Percentiles rank a stretch among this genome's conserved stretches.
These are phyloP conservation scores for Angomonas desouzai DNA, from an alignment of 208 protist genomes.

Conservation along the genomic window DNA sequence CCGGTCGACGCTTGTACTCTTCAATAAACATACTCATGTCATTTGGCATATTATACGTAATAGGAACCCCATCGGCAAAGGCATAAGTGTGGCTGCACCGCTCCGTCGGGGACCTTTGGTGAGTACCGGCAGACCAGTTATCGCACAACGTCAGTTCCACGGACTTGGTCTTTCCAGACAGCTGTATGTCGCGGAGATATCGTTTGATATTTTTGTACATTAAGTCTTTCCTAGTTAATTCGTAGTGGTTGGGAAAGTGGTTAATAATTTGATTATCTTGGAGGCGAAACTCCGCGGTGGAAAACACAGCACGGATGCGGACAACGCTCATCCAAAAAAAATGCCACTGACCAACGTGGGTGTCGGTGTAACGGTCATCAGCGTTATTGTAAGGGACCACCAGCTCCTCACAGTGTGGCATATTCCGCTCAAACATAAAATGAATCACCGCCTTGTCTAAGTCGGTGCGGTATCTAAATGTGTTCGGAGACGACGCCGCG, in stretches of 20 bases:
- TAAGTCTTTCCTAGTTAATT: constrained; percentile 96
- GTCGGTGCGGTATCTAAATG: constrained; percentile 78
- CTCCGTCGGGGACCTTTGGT: constrained; percentile 14
- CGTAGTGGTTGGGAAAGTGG: constrained; percentile 97
- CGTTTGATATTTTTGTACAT: constrained; percentile 97
- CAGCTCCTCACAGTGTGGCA: constrained; percentile 21
- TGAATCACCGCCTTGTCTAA: constrained; percentile 83
- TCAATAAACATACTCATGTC: constrained; percentile 95
- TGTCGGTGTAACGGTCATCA: constrained; percentile 36
- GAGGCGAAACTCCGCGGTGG: constrained; percentile 60
- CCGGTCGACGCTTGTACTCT: constrained; percentile 84
- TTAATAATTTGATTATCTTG: constrained; percentile 92
- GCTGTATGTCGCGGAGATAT: constrained; percentile 58
- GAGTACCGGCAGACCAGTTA: constrained; percentile 25
- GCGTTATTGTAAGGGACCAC: constrained; percentile 47
- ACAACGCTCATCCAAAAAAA: constrained; percentile 88
- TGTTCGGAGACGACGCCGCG: background rate
- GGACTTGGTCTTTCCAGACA: constrained; percentile 21
- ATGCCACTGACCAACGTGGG: constrained; percentile 78
- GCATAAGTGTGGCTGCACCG: constrained; percentile 17
- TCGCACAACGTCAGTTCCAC: constrained; percentile 35
- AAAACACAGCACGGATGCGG: constrained; percentile 68
- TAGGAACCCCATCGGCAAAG: constrained; percentile 87
- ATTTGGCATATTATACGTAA: constrained; percentile 92
- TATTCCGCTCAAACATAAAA: constrained; percentile 72